Evolutionary conservation across 345 rosid genomes (phyloP).

Genomic region (Eucalyptus guilfoylei): DNA sequence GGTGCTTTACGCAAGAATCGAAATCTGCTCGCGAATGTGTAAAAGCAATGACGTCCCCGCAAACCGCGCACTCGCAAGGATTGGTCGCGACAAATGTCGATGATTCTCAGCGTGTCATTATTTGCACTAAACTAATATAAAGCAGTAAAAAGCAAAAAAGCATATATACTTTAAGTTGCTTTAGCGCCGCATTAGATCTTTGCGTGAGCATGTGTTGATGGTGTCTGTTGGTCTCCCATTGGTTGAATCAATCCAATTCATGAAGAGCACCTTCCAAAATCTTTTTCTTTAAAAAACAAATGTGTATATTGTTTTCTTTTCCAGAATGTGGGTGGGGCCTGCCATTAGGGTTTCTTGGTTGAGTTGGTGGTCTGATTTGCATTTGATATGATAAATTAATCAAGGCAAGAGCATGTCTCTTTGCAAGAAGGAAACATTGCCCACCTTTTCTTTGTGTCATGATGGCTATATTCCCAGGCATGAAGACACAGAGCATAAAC

Average conservation of each 20-base stretch:
- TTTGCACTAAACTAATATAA: background rate
- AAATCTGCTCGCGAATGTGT: constrained; percentile 1
- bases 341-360: background rate
- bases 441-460: background rate
- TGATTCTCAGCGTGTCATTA: constrained; percentile 12
- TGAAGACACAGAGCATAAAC: background rate
- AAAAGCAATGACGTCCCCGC: constrained; percentile 19
- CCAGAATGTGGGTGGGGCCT: background rate
- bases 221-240: constrained; percentile 4
- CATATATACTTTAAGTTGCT: constrained; percentile 39
- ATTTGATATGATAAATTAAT: background rate
- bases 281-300: background rate
- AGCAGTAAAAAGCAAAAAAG: constrained; percentile 16
- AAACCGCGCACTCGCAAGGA: constrained; percentile 7
- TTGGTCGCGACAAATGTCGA: constrained; percentile 13
- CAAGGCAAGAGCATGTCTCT: background rate
- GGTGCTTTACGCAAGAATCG: background rate
- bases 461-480: background rate
- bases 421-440: background rate
- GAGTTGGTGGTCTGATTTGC: background rate
- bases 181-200: constrained; percentile 19
- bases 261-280: background rate
- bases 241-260: background rate
- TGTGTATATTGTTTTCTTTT: background rate
- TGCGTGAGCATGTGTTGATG: constrained; percentile 2